Evolutionary conservation across 495 filamentous ascomycete genomes (phyloP), one percentile per base, ranked within the genome.

Genomic region (Tuber brumale): DNA sequence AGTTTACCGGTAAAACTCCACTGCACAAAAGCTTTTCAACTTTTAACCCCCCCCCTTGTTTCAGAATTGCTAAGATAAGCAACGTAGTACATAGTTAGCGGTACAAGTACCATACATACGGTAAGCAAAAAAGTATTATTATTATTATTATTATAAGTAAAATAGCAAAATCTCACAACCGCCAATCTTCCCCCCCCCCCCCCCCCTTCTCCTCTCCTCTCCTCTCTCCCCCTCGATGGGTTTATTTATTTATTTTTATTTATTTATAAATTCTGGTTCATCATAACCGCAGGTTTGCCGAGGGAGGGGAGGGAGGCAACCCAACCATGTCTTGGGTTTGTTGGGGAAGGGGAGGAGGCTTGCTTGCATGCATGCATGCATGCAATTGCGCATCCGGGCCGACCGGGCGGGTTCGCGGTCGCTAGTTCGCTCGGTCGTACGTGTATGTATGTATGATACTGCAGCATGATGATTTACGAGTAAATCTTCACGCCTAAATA

Each of bases 401-500:
- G 51, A n/a, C 51, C 51, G 51, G 51, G 9, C 51, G 23, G 51
- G 51, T 9, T 42, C 9, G 6, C 41, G 41, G 41, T 42, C 41
- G 5, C 7, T 42, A 3, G 41, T 3, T 7, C n/a, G 5, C 7
- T 42, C 41, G 41, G 41, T 7, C n/a, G n/a, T n/a, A n/a, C n/a
- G n/a, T n/a, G n/a, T 39, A 4, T 39, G 37, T 4, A 4, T 3
- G 37, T 39, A 42, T 8, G 9, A 42, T 10, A 10, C 41, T 42
- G 41, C 0, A 10, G 41, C 41, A 42, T 42, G 41, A 42, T 42
- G 9, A 42, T 42, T 10, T 42, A n/a, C n/a, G n/a, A n/a, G n/a
- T 39, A 39, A 39, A 39, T 27, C 51, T 61, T 31, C 51, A 77
- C 75, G 75, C 71, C 77, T 78, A 78, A 78, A 78, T 78, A 78